These are phyloP conservation scores for Aspergillus caelatus DNA, from an alignment of 2,329 filamentous ascomycete species.

Conservation along the genomic window DNA sequence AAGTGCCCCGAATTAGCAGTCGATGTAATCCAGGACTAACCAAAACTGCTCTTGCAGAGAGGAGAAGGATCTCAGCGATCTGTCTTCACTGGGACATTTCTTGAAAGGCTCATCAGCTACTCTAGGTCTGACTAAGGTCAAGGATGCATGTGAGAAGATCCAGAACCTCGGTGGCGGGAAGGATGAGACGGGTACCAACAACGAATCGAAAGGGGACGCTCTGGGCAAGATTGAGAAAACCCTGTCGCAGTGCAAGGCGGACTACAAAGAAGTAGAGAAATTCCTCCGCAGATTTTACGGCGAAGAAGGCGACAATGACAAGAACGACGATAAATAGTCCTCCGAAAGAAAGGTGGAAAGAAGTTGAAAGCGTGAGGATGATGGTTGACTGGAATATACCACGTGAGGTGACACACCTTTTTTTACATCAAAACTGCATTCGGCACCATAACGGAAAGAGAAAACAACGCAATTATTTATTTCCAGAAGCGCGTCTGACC, in stretches of 20 bases:
- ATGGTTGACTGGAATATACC: background rate
- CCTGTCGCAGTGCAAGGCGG: slow-evolving; percentile 71
- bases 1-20: slow-evolving; percentile 46
- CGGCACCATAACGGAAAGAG: background rate
- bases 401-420: background rate
- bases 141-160: slow-evolving; percentile 94
- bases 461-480: background rate
- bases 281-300: slow-evolving; percentile 73
- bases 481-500: background rate
- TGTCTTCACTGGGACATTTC: slow-evolving; percentile 89
- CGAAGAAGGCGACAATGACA: slow-evolving; percentile 34
- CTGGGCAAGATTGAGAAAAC: slow-evolving; percentile 71
- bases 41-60: slow-evolving; percentile 55
- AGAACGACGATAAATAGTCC: background rate
- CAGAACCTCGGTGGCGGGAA: slow-evolving; percentile 86
- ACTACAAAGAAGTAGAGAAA: slow-evolving; percentile 73
- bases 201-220: slow-evolving; percentile 69
- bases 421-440: slow-evolving; percentile 2
- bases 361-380: background rate
- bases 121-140: slow-evolving; percentile 85
- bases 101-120: slow-evolving; percentile 97
- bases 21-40: background rate
- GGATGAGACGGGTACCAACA: slow-evolving; percentile 71
- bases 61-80: slow-evolving; percentile 67
- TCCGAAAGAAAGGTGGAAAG: background rate